These are phyloP conservation scores for Strobilomyces echinocephalus DNA, from an alignment of 768 basidiomycete genomes.

Conservation along the genomic window DNA sequence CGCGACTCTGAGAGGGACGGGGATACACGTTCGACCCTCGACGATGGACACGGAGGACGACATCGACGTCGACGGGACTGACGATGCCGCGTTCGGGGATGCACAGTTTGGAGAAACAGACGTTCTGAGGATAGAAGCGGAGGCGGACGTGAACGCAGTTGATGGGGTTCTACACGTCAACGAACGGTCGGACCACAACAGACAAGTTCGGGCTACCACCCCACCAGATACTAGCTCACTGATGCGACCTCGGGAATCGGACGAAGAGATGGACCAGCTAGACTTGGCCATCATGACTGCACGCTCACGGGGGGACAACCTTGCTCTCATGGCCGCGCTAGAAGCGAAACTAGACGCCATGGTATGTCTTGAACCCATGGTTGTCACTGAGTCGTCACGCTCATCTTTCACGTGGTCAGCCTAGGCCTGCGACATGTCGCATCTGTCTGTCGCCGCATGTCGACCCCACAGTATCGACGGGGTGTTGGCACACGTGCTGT, in stretches of 20 bases:
- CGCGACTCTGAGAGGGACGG: conserved; percentile 48
- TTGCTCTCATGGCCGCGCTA: conserved; percentile 48
- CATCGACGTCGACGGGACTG: conserved; percentile 76
- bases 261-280: conserved; percentile 40
- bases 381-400: conserved; percentile 26
- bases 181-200: conserved; percentile 20
- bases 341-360: conserved; percentile 58
- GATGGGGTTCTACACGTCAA: not conserved
- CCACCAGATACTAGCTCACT: not conserved
- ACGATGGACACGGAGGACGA: conserved; percentile 72
- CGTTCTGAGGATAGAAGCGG: conserved; percentile 38
- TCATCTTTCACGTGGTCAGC: conserved; percentile 11
- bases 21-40: conserved; percentile 61
- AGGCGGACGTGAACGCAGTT: conserved; percentile 19
- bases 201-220: conserved; percentile 33
- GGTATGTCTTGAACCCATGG: conserved; percentile 38
- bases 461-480: conserved; percentile 76
- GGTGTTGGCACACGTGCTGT: conserved; percentile 87
- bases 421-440: conserved; percentile 46
- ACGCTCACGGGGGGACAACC: conserved; percentile 43
- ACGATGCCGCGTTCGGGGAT: conserved; percentile 59
- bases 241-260: not conserved
- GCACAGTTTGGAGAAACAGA: conserved; percentile 77
- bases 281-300: conserved; percentile 49
- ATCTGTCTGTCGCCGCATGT: conserved; percentile 76